These are phyloP conservation scores for Tetrahymena thermophila DNA, from an alignment of 73 alveolate species.

Conservation along the genomic window DNA sequence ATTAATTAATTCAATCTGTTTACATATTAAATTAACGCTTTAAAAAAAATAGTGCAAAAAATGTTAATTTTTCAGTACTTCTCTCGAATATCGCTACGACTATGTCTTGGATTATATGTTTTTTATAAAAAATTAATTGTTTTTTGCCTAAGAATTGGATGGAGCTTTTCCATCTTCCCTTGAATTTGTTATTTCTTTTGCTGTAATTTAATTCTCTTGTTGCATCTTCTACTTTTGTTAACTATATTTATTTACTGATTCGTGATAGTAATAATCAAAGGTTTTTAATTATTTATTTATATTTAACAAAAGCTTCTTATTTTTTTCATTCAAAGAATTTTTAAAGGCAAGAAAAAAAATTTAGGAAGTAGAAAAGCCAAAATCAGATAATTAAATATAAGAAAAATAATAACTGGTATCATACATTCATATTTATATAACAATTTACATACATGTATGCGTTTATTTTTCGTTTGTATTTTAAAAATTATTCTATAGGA, in stretches of 20 bases:
- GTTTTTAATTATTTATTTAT: not conserved
- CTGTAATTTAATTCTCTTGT: not conserved
- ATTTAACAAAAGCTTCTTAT: not conserved
- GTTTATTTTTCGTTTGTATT: too few relatives aligned
- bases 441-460: too few relatives aligned
- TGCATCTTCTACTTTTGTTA: not conserved
- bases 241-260: not conserved
- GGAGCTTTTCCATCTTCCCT: not conserved
- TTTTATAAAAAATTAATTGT: not conserved
- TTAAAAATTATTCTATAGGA: too few relatives aligned
- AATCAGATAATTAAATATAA: too few relatives aligned
- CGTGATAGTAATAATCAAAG: not conserved
- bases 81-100: not conserved
- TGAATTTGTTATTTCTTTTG: not conserved
- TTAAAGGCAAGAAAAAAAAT: not conserved
- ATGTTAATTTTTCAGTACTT: not conserved
- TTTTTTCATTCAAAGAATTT: not conserved
- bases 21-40: not conserved
- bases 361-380: too few relatives aligned
- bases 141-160: not conserved
- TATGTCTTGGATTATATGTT: not conserved
- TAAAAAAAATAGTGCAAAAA: not conserved
- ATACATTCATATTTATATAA: too few relatives aligned
- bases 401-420: too few relatives aligned
- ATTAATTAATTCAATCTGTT: not conserved